Base-by-base conservation (phyloP, 1,284 basidiomycete species). In the Malassezia psittaci region DNA sequence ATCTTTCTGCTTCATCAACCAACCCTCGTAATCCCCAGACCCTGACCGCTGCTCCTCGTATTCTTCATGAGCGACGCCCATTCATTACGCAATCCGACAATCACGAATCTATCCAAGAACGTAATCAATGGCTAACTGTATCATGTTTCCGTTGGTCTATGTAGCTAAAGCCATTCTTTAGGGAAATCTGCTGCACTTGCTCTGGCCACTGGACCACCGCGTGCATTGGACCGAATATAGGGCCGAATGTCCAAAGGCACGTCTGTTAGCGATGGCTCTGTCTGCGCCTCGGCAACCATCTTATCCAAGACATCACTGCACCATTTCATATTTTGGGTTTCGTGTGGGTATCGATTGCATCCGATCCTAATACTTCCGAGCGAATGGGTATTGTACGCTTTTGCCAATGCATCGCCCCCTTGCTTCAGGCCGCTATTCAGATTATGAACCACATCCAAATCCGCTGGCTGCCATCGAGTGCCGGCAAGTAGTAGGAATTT, bases 321-420 rank as follows among this genome's bases (percentile, higher is more conserved):
- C 77, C 77, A 77, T 63, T 76, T 76, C 57, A 75, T 69, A 54
- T 77, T 77, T 70, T 76, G 74, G 39, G 66, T 46, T 42, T 68
- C 64, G 24, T 63, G 67, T 9, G 75, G 76, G 56, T 73, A 73
- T 46, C 64, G 37, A 37, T 76, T 75, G 59, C 74, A 75, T 11
- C 62, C 60, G 38, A 77, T 72, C 62, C 74, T 75, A 56, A 77
- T 52, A 48, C 61, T 49, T 15, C 68, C 68, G 39, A 57, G 40
- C 2, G 32, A 15, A 3, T 19, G 41, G 19, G 38, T 43, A 11
- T n/a, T 10, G 34, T 39, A 16, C 12, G 38, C 34, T 9, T 19
- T 12, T 12, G n/a, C 24, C 18, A 49, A 39, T 33, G 48, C 37
- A 7, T 34, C 38, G 21, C 59, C n/a, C 18, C 44, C 52, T 11